Evolutionary conservation across 805 yeast genomes (phyloP).

Genomic region (Ogataea nitratoaversa): DNA sequence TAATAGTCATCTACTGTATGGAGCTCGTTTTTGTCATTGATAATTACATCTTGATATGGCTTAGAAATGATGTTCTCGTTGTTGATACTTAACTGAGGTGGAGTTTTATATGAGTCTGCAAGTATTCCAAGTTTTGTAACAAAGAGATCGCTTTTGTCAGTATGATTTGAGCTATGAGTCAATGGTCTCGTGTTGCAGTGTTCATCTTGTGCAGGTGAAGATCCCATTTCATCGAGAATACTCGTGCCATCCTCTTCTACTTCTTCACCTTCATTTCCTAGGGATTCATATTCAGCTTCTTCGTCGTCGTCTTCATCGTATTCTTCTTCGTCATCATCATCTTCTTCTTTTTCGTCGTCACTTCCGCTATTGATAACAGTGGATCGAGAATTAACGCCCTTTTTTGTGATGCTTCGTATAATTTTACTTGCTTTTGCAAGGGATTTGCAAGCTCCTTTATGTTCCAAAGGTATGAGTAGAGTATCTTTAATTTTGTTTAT

Average conservation of each 20-base stretch:
- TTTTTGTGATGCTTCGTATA: too few species aligned
- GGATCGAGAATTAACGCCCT: too few species aligned
- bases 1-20: not conserved
- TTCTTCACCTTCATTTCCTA: conserved; percentile 1
- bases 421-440: conserved; percentile 1
- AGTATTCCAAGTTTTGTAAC: conserved; percentile 19
- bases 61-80: conserved; percentile 6
- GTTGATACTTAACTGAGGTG: conserved; percentile 16
- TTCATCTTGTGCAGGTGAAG: conserved; percentile 3
- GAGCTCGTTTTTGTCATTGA: not conserved
- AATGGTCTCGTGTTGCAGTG: not conserved
- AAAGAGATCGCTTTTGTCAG: conserved; percentile 4
- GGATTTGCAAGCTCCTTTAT: conserved; percentile 6
- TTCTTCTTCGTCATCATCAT: not conserved
- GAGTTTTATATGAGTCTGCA: conserved; percentile 19
- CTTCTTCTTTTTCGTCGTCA: too few species aligned
- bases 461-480: conserved; percentile 16
- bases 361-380: too few species aligned
- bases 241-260: conserved; percentile 1
- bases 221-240: conserved; percentile 6
- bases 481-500: conserved; percentile 15
- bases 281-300: conserved; percentile 3
- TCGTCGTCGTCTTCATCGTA: conserved; percentile 1
- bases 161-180: not conserved
- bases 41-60: not conserved